Conservation (phyloP, 2,329 filamentous ascomycete species). For the Sporothrix variecibatus region DNA sequence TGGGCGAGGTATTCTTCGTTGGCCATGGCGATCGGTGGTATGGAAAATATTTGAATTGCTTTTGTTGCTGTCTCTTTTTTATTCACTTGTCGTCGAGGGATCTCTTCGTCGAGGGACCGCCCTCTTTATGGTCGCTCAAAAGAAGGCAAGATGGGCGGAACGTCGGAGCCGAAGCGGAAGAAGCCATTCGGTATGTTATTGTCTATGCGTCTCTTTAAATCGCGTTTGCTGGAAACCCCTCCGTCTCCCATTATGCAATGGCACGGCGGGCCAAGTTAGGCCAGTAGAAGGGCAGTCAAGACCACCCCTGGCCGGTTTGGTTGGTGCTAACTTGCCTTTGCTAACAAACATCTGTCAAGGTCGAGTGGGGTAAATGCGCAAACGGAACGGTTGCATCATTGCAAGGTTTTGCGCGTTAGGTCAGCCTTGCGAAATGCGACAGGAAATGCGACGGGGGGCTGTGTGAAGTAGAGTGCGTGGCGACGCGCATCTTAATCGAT, state of each 20-base stretch:
- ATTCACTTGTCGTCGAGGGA: not conserved
- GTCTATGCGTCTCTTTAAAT: not conserved
- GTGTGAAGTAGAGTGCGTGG: not conserved
- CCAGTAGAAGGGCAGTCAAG: not conserved
- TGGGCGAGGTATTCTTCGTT: slow-evolving; percentile 32
- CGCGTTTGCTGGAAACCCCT: not conserved
- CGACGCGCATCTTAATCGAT: not conserved
- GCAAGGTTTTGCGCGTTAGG: not conserved
- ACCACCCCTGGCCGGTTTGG: not conserved
- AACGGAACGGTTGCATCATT: not conserved
- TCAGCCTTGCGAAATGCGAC: slow-evolving; percentile 12
- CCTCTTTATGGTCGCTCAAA: not conserved
- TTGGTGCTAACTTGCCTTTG: not conserved
- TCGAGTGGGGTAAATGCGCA: not conserved
- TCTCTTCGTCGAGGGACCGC: not conserved
- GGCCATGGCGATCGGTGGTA: not conserved
- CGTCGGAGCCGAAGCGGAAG: slow-evolving; percentile 24
- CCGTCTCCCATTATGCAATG: slow-evolving; percentile 7
- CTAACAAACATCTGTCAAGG: not conserved
- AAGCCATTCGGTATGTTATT: not conserved
- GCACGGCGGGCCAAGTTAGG: not conserved
- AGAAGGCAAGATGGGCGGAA: not conserved
- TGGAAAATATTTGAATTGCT: too few species aligned
- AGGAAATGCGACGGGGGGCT: too few species aligned
- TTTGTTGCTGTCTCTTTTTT: not conserved